Base-by-base conservation (phyloP, 2,329 filamentous ascomycete genomes). In the Fusarium euwallaceae region DNA sequence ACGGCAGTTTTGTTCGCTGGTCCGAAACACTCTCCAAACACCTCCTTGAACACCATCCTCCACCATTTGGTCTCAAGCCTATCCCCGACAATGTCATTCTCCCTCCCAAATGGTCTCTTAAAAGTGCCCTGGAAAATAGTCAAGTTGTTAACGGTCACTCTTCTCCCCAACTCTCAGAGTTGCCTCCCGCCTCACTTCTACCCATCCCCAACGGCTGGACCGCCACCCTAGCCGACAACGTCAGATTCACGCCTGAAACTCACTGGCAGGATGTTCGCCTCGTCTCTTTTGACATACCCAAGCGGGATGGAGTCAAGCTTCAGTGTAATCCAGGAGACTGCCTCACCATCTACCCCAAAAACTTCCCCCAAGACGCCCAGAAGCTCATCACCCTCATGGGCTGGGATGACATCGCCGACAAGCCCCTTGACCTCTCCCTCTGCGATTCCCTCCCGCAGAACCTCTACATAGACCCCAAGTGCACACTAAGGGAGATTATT, bases 181-280 rank as follows among this genome's bases (percentile, higher is more conserved):
- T 79, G 4, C 82, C 82, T 1, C 82, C 82, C 3, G 41, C 73
- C 4, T 75, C 80, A 6, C 75, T 80, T 5, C 85, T 94, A 2
- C 88, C 91, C 0, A 87, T 95, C 14, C 88, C 90, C 1, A 83
- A 85, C 48, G 86, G 88, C 3, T 85, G 90, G 72, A 82, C 81
- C 0, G 93, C 92, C 10, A 88, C 82, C 0, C 80, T 99, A 1
- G 78, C 86, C 1, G 81, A 83, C n/a, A 98, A 97, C 79, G 82
- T 86, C 20, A 90, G 95, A 17, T 82, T 97, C 7, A 99, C 97
- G 0, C 92, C 95, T 0, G 59, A 82, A 1, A 85, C 86, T 2
- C 97, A 99, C 83, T 98, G 95, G 92, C 97, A 99, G 85, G 97
- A 99, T 84, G 96, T 98, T 53, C 93, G 97, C 0, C 90, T 94